Evolutionary conservation across 805 yeast genomes (phyloP), one percentile per base, ranked within the genome.

Genomic region (Saccharomycopsis sp.): DNA sequence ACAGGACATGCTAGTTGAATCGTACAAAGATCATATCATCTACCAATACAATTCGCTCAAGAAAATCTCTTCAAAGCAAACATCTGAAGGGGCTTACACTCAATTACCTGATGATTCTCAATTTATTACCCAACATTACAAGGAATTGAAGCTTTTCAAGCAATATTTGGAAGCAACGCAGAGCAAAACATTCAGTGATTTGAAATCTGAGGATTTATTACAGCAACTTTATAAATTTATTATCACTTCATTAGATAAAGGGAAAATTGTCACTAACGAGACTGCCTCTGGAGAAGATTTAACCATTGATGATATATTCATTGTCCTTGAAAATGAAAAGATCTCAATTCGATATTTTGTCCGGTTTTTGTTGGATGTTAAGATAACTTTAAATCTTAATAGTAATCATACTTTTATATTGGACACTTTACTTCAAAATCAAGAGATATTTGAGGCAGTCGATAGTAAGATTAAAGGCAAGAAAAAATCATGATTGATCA

Each of bases 351-450:
- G 60, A 33, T 54, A 62, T 31, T 64, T 62, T 44, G 46, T 59
- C 6, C 64, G 65, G 39, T 67, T 74, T 46, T 56, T 70, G 4
- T 59, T 60, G 26, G 71, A 68, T 37, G 63, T 74, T 38, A 65
- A 65, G 52, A 54, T 66, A 45, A 63, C 79, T 27, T 57, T 74
- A 35, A 59, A 61, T 14, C 53, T 74, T 27, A 80, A 81, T 53
- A 81, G 82, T 14, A 81, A 80, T 1, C 72, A 77, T 53, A 65
- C 80, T 2, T 73, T 72, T 42, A 67, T 75, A 9, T 67, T 81
- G 54, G 87, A 81, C 54, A 64, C 80, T 1, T 55, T 80, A 34
- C 55, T 76, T 17, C 71, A 74, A 41, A 75, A 73, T 49, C 74
- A 73, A 43, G 56, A 59, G 45, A 64, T 65, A 8, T 75, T 75